phyloP scores from a whole-genome alignment of 805 yeast genomes.

The Priceomyces melissophilus region DNA sequence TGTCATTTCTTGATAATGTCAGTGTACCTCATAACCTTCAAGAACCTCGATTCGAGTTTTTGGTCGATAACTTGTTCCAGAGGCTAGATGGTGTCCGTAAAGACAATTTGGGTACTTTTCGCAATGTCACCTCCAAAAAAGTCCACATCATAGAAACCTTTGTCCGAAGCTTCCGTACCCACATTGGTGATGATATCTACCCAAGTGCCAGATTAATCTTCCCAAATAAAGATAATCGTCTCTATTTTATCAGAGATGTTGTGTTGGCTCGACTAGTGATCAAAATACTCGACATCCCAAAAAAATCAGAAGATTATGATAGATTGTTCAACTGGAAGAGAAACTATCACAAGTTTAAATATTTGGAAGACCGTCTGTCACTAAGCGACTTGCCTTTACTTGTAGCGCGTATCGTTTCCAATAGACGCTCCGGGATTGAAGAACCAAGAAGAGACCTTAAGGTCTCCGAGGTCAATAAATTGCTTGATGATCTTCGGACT shows the following conservation, averaged over 20 bases:
- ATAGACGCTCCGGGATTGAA: slow-evolving; percentile 48
- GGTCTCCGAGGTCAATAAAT: slow-evolving; percentile 27
- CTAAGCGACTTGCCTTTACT: slow-evolving; percentile 44
- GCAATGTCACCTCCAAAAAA: slow-evolving; percentile 22
- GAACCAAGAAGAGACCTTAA: slow-evolving; percentile 11
- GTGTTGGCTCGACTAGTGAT: slow-evolving; percentile 48
- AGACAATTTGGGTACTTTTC: slow-evolving; percentile 21
- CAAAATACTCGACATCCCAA: slow-evolving; percentile 55
- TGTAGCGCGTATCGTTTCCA: slow-evolving; percentile 48
- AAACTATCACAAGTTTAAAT: slow-evolving; percentile 33
- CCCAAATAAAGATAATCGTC: slow-evolving; percentile 61
- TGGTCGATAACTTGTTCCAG: slow-evolving; percentile 40
- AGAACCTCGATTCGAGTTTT: slow-evolving; percentile 38
- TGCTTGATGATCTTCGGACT: slow-evolving; percentile 25
- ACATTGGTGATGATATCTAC: slow-evolving; percentile 49
- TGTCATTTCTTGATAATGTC: slow-evolving; percentile 16
- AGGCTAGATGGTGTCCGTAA: slow-evolving; percentile 34
- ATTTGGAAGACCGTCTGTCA: slow-evolving; percentile 49
- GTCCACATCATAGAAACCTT: slow-evolving; percentile 25
- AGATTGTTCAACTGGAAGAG: slow-evolving; percentile 36
- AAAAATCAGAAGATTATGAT: slow-evolving; percentile 56
- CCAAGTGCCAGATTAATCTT: slow-evolving; percentile 62
- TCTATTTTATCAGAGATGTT: slow-evolving; percentile 62
- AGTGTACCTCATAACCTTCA: slow-evolving; percentile 32
- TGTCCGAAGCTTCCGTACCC: slow-evolving; percentile 29